Conservation (phyloP, 305 asterid genomes). For the Fraxinus dipetala region DNA sequence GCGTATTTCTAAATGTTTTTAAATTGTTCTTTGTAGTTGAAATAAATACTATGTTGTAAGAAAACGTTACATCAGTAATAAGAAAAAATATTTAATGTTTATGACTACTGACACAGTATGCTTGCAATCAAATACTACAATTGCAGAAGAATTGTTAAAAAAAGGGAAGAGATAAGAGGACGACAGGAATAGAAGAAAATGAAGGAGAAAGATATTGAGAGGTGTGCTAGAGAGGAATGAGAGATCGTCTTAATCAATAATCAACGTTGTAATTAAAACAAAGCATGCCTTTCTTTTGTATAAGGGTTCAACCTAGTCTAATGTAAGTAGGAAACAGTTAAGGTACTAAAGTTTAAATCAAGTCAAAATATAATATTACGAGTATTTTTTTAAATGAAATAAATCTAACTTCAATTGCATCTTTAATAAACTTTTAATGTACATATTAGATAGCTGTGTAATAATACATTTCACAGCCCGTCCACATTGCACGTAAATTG, state of each 20-base stretch:
- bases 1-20: not conserved
- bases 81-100: not conserved
- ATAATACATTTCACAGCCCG: not conserved
- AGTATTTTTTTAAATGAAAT: not conserved
- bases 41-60: not conserved
- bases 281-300: not conserved
- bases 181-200: not conserved
- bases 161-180: not conserved
- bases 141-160: not conserved
- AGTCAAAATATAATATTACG: not conserved
- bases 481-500: not conserved
- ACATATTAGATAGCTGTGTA: not conserved
- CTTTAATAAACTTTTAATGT: not conserved
- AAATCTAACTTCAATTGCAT: not conserved
- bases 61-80: not conserved
- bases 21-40: not conserved
- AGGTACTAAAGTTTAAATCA: not conserved
- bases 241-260: not conserved
- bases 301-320: not conserved
- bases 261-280: not conserved
- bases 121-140: not conserved
- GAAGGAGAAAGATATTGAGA: not conserved
- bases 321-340: not conserved
- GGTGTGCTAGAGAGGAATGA: not conserved
- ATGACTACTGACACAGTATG: not conserved